Evolutionary conservation across 2,329 filamentous ascomycete species (phyloP).

Genomic region (Microascus cirrosus): DNA sequence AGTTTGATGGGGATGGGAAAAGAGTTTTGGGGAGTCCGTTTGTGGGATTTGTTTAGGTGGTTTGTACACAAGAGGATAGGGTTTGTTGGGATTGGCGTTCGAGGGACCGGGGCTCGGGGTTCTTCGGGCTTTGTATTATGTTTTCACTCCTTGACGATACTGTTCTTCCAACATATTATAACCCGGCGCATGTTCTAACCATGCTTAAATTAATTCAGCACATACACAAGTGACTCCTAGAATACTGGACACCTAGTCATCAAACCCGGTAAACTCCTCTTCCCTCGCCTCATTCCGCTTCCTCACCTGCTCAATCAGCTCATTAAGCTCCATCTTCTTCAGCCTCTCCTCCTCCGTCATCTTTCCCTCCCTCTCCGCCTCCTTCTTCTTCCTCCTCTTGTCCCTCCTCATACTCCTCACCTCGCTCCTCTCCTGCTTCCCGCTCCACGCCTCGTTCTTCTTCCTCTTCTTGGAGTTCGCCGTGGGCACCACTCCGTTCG

Average conservation of each 20-base stretch:
- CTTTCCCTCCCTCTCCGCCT: constrained; percentile 48
- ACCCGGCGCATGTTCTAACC: no score
- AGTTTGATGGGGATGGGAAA: constrained; percentile 44
- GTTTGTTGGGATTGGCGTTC: neutral
- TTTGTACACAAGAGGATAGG: neutral
- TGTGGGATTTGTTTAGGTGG: constrained; percentile 22
- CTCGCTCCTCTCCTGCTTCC: constrained; percentile 46
- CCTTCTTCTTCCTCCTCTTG: constrained; percentile 51
- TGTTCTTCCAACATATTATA: no score
- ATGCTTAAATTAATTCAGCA: no score
- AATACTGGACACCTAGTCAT: constrained; percentile 19
- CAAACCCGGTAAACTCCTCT: constrained; percentile 51
- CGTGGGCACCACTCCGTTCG: constrained; percentile 14
- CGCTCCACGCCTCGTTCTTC: constrained; percentile 61
- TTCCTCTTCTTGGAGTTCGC: constrained; percentile 39
- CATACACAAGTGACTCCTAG: no score
- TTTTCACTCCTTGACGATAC: no score
- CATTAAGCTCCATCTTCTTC: constrained; percentile 50
- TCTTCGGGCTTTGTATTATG: no score
- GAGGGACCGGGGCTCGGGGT: neutral
- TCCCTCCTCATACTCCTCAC: constrained; percentile 50
- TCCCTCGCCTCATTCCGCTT: constrained; percentile 36
- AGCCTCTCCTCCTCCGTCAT: constrained; percentile 63
- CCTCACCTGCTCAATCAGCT: constrained; percentile 54
- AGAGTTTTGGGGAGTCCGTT: constrained; percentile 49